These are phyloP conservation scores for Solanum dulcamara DNA, from an alignment of 257 asterid genomes.

Conservation along the genomic window DNA sequence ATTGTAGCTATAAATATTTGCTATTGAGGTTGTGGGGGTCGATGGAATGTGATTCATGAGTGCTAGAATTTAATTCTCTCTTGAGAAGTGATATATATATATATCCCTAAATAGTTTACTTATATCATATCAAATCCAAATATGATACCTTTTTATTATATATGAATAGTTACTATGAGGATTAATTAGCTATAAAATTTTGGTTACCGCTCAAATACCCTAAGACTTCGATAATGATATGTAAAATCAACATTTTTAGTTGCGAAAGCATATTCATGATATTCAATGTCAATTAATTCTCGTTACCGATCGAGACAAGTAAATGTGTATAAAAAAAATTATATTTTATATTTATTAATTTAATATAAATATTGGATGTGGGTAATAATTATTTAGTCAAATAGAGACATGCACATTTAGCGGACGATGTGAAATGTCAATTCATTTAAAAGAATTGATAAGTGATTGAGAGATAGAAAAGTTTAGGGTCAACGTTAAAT, in stretches of 20 bases:
- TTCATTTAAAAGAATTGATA: neutral
- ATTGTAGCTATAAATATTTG: neutral
- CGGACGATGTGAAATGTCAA: neutral
- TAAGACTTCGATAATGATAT: neutral
- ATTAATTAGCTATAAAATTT: neutral
- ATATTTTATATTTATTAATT: neutral
- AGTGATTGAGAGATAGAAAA: neutral
- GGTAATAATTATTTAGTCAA: neutral
- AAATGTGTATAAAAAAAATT: neutral
- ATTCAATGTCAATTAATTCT: neutral
- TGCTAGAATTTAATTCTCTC: neutral
- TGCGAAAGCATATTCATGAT: neutral
- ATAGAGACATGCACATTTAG: neutral
- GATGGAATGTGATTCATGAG: neutral
- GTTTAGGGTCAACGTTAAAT: neutral
- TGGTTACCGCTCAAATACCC: neutral
- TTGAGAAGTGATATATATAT: neutral
- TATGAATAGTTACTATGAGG: neutral
- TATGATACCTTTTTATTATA: neutral
- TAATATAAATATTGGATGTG: neutral
- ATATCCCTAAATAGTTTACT: neutral
- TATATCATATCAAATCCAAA: neutral
- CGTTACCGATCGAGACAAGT: no score
- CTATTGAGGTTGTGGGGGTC: neutral
- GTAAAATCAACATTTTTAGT: neutral